Base-by-base conservation (phyloP, 164 flowering plant species). In the Umbilicus rupestris region DNA sequence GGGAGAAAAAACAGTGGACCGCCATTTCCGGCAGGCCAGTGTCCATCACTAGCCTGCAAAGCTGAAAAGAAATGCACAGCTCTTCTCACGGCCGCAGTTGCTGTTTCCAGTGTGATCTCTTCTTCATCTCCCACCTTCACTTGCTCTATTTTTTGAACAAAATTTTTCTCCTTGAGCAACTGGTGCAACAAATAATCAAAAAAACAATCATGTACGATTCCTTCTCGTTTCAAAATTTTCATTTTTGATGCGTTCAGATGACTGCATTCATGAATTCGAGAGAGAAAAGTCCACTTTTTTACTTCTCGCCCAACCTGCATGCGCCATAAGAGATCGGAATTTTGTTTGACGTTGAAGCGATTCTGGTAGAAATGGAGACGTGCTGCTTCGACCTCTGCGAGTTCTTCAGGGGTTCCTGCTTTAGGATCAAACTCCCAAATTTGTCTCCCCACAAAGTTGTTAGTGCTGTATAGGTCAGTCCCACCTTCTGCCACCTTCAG, bases 321-420 rank as follows among this genome's bases (percentile, higher is more conserved):
- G 0, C 79, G 73, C 79, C 77, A 76, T 4, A 78, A 66, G 41
- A 73, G 71, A 33, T 78, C 81, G 19, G 63, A 49, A 22, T 73
- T 35, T 5, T 75, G 73, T 67, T 75, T 73, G 39, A 71, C 68
- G 20, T 64, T 26, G 33, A 5, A 47, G 14, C 81, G 73, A 37
- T 78, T 76, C 5, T 70, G 35, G 60, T 66, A 65, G 63, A 72
- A 79, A 16, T 68, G 66, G 0, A 39, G 70, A 11, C 78, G 78
- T 65, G 78, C 79, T 16, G 60, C 60, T 69, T 79, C 79, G 3
- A 74, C 75, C 46, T 76, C 62, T 1, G 73, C 77, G 31, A 68
- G 66, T 30, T 78, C 81, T 33, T 78, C 79, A 0, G 73, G 68
- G 39, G 60, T 5, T 20, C 60, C 60, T 20, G 60, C 60, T 1